Evolutionary conservation across 2,329 filamentous ascomycete species (phyloP).

Genomic region (Pseudogymnoascus sp.): DNA sequence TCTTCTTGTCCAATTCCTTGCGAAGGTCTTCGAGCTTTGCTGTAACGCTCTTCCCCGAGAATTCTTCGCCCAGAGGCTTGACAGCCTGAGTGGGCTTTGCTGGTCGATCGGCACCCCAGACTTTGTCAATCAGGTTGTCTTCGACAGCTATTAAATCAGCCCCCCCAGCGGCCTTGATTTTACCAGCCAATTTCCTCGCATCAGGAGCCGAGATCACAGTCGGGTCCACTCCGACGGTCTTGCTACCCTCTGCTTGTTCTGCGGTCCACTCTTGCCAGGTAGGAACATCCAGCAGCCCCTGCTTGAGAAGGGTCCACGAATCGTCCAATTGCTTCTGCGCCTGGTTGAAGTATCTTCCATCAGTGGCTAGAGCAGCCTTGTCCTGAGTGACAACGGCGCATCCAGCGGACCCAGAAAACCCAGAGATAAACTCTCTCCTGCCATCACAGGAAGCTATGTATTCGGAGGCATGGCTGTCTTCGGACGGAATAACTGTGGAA

Average conservation of each 20-base stretch:
- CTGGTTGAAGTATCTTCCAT: constrained; percentile 97
- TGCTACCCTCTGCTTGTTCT: constrained; percentile 77
- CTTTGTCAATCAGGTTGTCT: constrained; percentile 78
- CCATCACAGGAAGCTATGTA: constrained; percentile 96
- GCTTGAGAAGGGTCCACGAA: constrained; percentile 89
- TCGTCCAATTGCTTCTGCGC: constrained; percentile 79
- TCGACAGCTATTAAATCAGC: constrained; percentile 64
- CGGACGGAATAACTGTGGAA: constrained; percentile 78
- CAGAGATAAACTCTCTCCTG: constrained; percentile 81
- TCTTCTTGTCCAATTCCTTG: constrained; percentile 88
- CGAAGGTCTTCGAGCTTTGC: constrained; percentile 78
- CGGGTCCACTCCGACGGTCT: constrained; percentile 84
- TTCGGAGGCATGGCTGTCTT: constrained; percentile 95
- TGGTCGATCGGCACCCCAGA: constrained; percentile 75
- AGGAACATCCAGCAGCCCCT: constrained; percentile 84
- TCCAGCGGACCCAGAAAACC: constrained; percentile 91
- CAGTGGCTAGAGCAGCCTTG: constrained; percentile 84
- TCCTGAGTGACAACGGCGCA: constrained; percentile 81
- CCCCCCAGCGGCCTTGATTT: constrained; percentile 79
- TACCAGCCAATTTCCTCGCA: constrained; percentile 69
- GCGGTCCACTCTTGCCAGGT: constrained; percentile 97
- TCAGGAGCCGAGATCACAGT: constrained; percentile 69
- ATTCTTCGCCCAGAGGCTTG: constrained; percentile 60
- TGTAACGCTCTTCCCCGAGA: constrained; percentile 72
- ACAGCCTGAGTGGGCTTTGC: constrained; percentile 67